Base-by-base conservation (phyloP, 306 rosid species). In the Malus asiatica region DNA sequence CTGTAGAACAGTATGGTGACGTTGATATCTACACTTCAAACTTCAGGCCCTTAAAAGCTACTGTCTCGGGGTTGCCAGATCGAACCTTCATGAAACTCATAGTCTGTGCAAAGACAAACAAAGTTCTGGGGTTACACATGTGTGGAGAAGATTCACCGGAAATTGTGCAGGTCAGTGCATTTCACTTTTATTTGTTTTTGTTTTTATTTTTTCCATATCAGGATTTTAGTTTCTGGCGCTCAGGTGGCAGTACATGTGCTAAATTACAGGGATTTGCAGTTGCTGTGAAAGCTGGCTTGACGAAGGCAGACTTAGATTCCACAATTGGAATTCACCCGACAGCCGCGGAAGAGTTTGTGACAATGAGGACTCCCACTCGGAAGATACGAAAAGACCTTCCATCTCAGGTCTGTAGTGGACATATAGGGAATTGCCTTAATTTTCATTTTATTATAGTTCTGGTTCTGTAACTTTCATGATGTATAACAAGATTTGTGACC, bases 141-240 rank as follows among this genome's bases (percentile, higher is more conserved):
- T 96, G 99, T 62, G 99, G 99, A 74, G 97, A 92, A 9, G 99
- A 96, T 88, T 84, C 98, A 53, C 78, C 99, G 27, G 99, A 96
- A 88, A 90, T 89, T 75, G 84, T 84, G 74, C 99, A 96, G 99
- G 99, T 95, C 75, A 73, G 76, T 81, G 69, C 63, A 25, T 35
- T 77, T 87, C 18, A 51, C 55, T 73, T 40, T 60, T 67, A 73
- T 74, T 44, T 77, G 68, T 63, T 35, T 35, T 27, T 27, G 3
- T 72, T 48, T 2, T 14, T 25, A 25, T 42, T 67, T 72, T 48
- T 4, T 32, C 11, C 11, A 10, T 42, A 60, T 23, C 20, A 25
- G 19, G 19, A 23, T 23, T 35, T 42, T 11, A 25, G 25, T 15
- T 64, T 53, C 40, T 66, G 55, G 60, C 23, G 33, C 65, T 88